A percentile compares a stretch with the other conserved stretches of the same genome.
These are phyloP conservation scores for Leishmania amazonensis DNA, from an alignment of 208 protist species.

Conservation along the genomic window DNA sequence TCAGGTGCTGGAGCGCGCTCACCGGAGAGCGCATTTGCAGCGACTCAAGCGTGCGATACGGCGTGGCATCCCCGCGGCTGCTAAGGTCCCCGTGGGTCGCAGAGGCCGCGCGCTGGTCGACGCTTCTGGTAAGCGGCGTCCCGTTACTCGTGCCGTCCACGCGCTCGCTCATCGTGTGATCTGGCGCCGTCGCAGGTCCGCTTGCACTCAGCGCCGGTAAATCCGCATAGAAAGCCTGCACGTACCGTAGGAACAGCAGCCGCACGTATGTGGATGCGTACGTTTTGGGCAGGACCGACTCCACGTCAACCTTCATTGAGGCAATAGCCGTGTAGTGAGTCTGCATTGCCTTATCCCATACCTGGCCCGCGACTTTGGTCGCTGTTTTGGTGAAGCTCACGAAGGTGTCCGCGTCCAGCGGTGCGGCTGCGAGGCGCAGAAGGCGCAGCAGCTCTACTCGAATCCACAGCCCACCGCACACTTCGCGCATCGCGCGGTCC, in stretches of 20 bases:
- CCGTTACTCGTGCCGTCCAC: neutral
- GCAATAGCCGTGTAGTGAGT: conserved; percentile 36
- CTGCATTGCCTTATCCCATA: conserved; percentile 24
- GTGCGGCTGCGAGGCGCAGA: conserved; percentile 32
- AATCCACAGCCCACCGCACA: conserved; percentile 49
- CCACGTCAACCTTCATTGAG: conserved; percentile 26
- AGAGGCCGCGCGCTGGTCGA: no score
- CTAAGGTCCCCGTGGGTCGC: neutral
- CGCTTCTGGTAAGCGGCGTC: neutral
- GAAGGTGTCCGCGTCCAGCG: conserved; percentile 31
- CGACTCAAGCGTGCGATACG: conserved; percentile 9
- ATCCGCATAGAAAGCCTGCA: conserved; percentile 56
- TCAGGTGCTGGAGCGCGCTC: conserved; percentile 26
- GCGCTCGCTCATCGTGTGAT: neutral
- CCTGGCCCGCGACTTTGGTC: conserved; percentile 5
- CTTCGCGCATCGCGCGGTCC: conserved; percentile 28
- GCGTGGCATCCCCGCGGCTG: neutral
- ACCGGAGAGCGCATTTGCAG: neutral
- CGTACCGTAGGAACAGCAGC: conserved; percentile 62
- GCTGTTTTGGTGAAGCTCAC: conserved; percentile 25
- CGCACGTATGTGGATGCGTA: conserved; percentile 64
- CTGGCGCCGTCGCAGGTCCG: neutral
- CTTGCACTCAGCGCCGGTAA: conserved; percentile 15
- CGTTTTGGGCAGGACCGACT: conserved; percentile 38
- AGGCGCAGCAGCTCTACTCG: conserved; percentile 45